phyloP scores from a whole-genome alignment of 1,284 basidiomycete species.

The Mycena sp. region DNA sequence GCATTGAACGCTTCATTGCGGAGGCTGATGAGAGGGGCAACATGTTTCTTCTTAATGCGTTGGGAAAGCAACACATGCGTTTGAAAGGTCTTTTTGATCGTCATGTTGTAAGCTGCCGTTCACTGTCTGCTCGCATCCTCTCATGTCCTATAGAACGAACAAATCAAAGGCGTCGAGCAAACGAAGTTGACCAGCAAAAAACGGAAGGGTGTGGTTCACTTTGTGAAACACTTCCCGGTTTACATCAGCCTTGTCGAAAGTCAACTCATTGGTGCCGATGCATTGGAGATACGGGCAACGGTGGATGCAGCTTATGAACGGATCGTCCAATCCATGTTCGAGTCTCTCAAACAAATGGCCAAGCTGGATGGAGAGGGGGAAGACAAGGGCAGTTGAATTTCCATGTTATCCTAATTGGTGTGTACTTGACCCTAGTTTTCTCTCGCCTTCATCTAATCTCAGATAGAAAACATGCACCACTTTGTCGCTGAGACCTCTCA shows the following conservation, averaged over 20 bases:
- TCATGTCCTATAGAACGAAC: constrained; percentile 69
- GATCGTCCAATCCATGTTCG: constrained; percentile 91
- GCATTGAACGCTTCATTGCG: constrained; percentile 80
- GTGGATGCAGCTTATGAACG: constrained; percentile 90
- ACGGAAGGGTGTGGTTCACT: constrained; percentile 91
- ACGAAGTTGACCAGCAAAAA: constrained; percentile 94
- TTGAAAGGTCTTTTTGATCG: constrained; percentile 79
- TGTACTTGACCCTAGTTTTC: constrained; percentile 41
- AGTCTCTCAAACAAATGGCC: constrained; percentile 93
- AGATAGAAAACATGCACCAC: constrained; percentile 93
- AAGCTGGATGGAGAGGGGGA: constrained; percentile 91
- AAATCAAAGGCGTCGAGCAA: constrained; percentile 90
- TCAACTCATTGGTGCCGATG: constrained; percentile 84
- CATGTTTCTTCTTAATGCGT: constrained; percentile 74
- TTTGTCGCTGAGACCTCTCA: constrained; percentile 86
- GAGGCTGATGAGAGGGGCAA: constrained; percentile 86
- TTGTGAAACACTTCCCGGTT: constrained; percentile 92
- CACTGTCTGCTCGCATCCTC: background rate
- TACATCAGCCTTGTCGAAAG: constrained; percentile 88
- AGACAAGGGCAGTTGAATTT: constrained; percentile 98
- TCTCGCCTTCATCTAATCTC: constrained; percentile 1
- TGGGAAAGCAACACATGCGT: constrained; percentile 86
- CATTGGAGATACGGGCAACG: constrained; percentile 78
- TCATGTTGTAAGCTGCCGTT: constrained; percentile 69
- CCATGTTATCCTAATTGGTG: constrained; percentile 94